Evolutionary conservation across 768 basidiomycete species (phyloP).

Genomic region (Mycena chlorophos): DNA sequence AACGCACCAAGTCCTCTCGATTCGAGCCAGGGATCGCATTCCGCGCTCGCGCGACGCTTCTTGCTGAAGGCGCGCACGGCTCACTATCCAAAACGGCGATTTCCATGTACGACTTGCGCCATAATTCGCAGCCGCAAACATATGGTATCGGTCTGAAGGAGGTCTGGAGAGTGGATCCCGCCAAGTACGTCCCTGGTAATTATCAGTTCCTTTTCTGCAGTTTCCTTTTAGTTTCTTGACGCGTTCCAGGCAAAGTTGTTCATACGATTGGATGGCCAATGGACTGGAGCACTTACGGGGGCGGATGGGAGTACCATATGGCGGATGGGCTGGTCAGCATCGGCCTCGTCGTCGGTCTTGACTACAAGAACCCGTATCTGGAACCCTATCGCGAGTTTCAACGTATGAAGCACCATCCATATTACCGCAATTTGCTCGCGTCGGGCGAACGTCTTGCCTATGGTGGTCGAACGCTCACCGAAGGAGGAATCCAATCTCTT

Average conservation of each 20-base stretch:
- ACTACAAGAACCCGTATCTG: constrained; percentile 92
- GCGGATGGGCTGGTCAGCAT: constrained; percentile 85
- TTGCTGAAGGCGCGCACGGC: constrained; percentile 96
- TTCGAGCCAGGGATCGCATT: constrained; percentile 99
- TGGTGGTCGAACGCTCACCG: constrained; percentile 85
- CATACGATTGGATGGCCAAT: constrained; percentile 97
- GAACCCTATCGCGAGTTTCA: constrained; percentile 90
- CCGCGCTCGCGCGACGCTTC: constrained; percentile 84
- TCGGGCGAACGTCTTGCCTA: constrained; percentile 74
- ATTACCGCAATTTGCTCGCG: constrained; percentile 78
- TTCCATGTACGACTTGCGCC: constrained; percentile 71
- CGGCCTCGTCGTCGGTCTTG: constrained; percentile 90
- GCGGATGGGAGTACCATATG: constrained; percentile 96
- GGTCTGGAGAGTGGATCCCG: constrained; percentile 85
- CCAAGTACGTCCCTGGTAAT: constrained; percentile 59
- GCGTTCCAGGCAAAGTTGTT: constrained; percentile 57
- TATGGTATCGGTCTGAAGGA: constrained; percentile 97
- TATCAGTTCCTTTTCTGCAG: not conserved
- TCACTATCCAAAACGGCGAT: constrained; percentile 81
- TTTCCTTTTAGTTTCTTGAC: not conserved
- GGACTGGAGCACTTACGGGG: constrained; percentile 81
- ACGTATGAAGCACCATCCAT: constrained; percentile 95
- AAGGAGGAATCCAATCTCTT: constrained; percentile 91
- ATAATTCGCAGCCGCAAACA: constrained; percentile 79
- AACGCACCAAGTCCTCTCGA: constrained; percentile 68